Evolutionary conservation across 2,329 filamentous ascomycete genomes (phyloP).

Genomic region (Fusarium sulawesiense): DNA sequence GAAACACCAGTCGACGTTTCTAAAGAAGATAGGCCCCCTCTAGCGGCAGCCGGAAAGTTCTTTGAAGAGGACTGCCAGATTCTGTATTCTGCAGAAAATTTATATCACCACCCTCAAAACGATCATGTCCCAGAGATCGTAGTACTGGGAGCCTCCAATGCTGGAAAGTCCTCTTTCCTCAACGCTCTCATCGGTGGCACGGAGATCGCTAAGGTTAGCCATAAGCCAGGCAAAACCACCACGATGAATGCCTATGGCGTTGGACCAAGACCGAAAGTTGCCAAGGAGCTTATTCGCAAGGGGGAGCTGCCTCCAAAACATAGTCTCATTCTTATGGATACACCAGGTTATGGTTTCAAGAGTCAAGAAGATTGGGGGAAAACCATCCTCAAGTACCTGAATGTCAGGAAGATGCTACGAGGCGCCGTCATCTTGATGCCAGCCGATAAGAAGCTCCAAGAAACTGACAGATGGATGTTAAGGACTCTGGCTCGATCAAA

Average conservation of each 20-base stretch:
- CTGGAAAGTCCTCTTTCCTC: constrained; percentile 89
- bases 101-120: constrained; percentile 64
- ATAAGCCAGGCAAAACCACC: constrained; percentile 63
- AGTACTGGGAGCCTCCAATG: constrained; percentile 87
- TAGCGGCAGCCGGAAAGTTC: constrained; percentile 49
- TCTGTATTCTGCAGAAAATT: constrained; percentile 62
- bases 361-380: constrained; percentile 63
- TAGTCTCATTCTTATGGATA: constrained; percentile 63
- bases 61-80: constrained; percentile 52
- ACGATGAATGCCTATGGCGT: constrained; percentile 68
- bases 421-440: constrained; percentile 67
- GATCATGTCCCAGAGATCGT: constrained; percentile 71
- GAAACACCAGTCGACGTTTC: constrained; percentile 22
- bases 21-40: constrained; percentile 40
- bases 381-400: constrained; percentile 64
- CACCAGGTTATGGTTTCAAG: constrained; percentile 62
- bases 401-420: constrained; percentile 58
- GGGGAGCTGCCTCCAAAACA: constrained; percentile 58
- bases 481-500: constrained; percentile 58
- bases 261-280: constrained; percentile 54
- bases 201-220: constrained; percentile 61
- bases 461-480: constrained; percentile 61
- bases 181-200: constrained; percentile 76
- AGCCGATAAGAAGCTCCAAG: constrained; percentile 63
- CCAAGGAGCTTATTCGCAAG: constrained; percentile 44